These are phyloP conservation scores for Penicillium polonicum DNA, from an alignment of 2,329 filamentous ascomycete genomes.

Conservation along the genomic window DNA sequence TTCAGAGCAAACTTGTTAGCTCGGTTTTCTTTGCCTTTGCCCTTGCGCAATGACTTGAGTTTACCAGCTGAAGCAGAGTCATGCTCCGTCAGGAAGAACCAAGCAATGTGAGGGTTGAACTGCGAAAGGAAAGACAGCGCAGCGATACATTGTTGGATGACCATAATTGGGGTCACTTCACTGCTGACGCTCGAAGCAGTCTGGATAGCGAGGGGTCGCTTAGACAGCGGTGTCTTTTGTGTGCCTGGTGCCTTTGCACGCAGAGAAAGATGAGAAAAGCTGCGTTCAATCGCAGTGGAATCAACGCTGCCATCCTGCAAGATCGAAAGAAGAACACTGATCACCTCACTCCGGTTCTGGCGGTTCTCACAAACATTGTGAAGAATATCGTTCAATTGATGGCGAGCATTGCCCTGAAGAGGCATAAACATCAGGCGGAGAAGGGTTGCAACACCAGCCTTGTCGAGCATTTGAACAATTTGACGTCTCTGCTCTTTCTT, in stretches of 20 bases:
- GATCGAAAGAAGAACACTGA: slow-evolving; percentile 88
- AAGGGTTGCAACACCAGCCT: slow-evolving; percentile 90
- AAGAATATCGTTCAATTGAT: slow-evolving; percentile 80
- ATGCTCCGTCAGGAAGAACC: slow-evolving; percentile 92
- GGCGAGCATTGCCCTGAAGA: slow-evolving; percentile 81
- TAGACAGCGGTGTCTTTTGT: slow-evolving; percentile 76
- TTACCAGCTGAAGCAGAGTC: slow-evolving; percentile 78
- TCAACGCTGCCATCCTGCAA: slow-evolving; percentile 94
- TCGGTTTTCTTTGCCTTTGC: slow-evolving; percentile 81
- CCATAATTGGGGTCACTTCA: slow-evolving; percentile 88
- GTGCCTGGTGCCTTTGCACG: slow-evolving; percentile 78
- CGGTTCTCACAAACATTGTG: slow-evolving; percentile 92
- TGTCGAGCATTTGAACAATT: slow-evolving; percentile 95
- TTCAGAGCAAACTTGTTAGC: slow-evolving; percentile 89
- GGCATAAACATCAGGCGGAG: slow-evolving; percentile 98
- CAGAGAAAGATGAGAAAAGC: slow-evolving; percentile 88
- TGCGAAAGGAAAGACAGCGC: slow-evolving; percentile 79
- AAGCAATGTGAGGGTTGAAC: slow-evolving; percentile 82
- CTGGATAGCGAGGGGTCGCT: slow-evolving; percentile 69
- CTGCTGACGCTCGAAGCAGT: slow-evolving; percentile 60
- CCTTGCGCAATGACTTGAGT: slow-evolving; percentile 73
- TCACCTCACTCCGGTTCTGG: slow-evolving; percentile 91
- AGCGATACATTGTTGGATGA: slow-evolving; percentile 91
- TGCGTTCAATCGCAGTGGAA: slow-evolving; percentile 88
- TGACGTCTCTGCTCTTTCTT: slow-evolving; percentile 73